Evolutionary conservation across 2,329 filamentous ascomycete genomes (phyloP).

Genomic region (Talaromyces islandicus): DNA sequence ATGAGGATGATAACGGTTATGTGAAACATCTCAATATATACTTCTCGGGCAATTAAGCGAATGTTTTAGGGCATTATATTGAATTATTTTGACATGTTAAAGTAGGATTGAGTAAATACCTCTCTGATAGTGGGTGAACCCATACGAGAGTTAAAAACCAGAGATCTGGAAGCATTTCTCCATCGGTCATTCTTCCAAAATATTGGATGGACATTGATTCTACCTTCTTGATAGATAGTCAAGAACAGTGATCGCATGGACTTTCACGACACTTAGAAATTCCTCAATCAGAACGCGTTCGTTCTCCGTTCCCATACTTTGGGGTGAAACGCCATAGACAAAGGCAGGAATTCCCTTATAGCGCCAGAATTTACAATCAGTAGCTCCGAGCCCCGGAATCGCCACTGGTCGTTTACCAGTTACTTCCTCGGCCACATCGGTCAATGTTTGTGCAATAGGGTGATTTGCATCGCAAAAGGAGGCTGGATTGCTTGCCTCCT

Average conservation of each 20-base stretch:
- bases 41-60: neutral
- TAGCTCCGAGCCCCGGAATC: conserved; percentile 35
- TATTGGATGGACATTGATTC: neutral
- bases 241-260: conserved; percentile 3
- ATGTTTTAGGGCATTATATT: neutral
- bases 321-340: conserved; percentile 22
- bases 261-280: conserved; percentile 1
- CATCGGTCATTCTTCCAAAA: neutral
- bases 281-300: conserved; percentile 6
- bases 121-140: neutral
- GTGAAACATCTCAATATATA: neutral
- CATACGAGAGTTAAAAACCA: neutral
- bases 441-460: conserved; percentile 19
- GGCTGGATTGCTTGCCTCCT: conserved; percentile 29
- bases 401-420: conserved; percentile 22
- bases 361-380: conserved; percentile 38
- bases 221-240: conserved; percentile 1
- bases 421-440: conserved; percentile 21
- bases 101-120: neutral
- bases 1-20: neutral
- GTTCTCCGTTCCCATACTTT: conserved; percentile 3
- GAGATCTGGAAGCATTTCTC: neutral
- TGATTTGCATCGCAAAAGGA: conserved; percentile 27
- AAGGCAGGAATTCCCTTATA: conserved; percentile 32
- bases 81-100: neutral